A percentile compares a stretch with the other conserved stretches of the same genome.
Conservation (phyloP, 2,329 filamentous ascomycete species). For the Venturia nashicola region DNA sequence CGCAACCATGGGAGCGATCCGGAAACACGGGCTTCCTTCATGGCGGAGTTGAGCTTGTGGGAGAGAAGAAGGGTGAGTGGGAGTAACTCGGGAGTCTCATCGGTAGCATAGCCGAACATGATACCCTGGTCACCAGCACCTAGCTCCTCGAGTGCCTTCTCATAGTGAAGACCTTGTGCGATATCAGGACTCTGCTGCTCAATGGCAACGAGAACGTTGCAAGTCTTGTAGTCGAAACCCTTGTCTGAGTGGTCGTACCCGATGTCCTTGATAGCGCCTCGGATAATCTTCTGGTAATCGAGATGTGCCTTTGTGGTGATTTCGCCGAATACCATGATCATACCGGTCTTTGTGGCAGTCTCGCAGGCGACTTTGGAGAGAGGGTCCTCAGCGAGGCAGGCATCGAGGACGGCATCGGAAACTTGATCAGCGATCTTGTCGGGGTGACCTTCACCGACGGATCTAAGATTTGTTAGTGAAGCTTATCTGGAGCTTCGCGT, state of each 20-base stretch:
- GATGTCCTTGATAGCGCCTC: conserved; percentile 91
- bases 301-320: conserved; percentile 93
- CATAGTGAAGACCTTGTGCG: conserved; percentile 96
- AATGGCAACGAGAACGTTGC: conserved; percentile 95
- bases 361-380: conserved; percentile 98
- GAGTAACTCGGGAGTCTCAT: conserved; percentile 95
- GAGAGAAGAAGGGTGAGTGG: conserved; percentile 87
- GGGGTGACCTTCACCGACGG: conserved; percentile 33
- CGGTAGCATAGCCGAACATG: conserved; percentile 99
- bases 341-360: conserved; percentile 97
- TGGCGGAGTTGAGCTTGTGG: conserved; percentile 93
- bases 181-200: conserved; percentile 99
- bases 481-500: neutral
- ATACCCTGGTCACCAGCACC: conserved; percentile 99
- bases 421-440: conserved; percentile 95
- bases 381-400: conserved; percentile 86
- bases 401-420: conserved; percentile 96
- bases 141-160: conserved; percentile 92
- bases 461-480: conserved; percentile 13
- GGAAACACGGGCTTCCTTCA: conserved; percentile 79
- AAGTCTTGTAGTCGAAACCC: conserved; percentile 99
- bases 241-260: conserved; percentile 95
- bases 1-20: conserved; percentile 86
- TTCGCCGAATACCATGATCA: conserved; percentile 80
- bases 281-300: conserved; percentile 98